These are phyloP conservation scores for Syzygium aromaticum DNA, from an alignment of 345 rosid species.

Conservation along the genomic window DNA sequence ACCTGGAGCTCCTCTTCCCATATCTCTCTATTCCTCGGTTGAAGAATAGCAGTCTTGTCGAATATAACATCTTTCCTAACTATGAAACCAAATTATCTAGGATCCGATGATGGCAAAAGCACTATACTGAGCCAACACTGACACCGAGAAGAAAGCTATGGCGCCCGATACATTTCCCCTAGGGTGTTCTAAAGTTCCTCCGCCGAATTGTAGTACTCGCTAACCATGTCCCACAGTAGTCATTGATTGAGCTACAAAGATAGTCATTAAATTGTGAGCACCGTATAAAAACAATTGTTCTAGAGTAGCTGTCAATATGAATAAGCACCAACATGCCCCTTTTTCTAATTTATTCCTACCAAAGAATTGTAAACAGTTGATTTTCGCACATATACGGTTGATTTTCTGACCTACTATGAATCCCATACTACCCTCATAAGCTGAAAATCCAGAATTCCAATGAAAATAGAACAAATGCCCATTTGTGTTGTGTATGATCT, in stretches of 20 bases:
- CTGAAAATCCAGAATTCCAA: not conserved
- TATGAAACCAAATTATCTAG: not conserved
- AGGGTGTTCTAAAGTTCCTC: not conserved
- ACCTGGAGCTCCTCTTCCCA: not conserved
- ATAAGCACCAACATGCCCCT: not conserved
- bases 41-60: not conserved
- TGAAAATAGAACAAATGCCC: not conserved
- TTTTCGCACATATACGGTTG: not conserved
- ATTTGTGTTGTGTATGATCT: not conserved
- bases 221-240: too few relatives aligned
- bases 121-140: not conserved
- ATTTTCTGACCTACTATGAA: not conserved
- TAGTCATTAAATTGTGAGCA: not conserved
- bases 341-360: not conserved
- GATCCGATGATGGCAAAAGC: not conserved
- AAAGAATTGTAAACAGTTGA: not conserved
- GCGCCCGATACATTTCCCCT: not conserved
- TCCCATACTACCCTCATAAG: not conserved
- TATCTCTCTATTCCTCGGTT: not conserved
- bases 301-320: not conserved
- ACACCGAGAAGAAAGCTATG: not conserved
- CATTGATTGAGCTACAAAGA: not conserved
- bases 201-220: not conserved
- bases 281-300: not conserved
- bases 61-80: too few relatives aligned